A percentile compares a stretch with the other conserved stretches of the same genome.
Evolutionary conservation across 768 basidiomycete species (phyloP).

Genomic region (Kwoniella sp.): DNA sequence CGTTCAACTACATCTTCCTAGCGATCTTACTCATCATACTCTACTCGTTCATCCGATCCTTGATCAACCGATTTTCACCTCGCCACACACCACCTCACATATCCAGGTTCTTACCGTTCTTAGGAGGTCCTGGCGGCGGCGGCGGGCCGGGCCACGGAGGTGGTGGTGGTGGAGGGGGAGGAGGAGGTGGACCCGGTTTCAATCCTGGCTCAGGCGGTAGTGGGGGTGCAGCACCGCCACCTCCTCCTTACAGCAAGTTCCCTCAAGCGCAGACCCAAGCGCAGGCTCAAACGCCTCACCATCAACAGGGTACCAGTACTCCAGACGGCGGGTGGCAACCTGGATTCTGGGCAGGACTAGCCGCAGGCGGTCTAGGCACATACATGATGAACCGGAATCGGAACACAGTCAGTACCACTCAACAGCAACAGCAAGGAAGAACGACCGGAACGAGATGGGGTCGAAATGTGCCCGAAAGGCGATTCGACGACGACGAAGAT

Average conservation of each 20-base stretch:
- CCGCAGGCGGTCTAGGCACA: conserved; percentile 70
- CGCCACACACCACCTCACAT: conserved; percentile 54
- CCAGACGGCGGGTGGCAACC: conserved; percentile 61
- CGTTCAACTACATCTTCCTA: conserved; percentile 12
- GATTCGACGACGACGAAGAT: conserved; percentile 22
- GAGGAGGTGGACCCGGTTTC: conserved; percentile 55
- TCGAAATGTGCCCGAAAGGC: conserved; percentile 10
- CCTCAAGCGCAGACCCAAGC: conserved; percentile 43
- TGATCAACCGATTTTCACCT: conserved; percentile 57
- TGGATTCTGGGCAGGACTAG: conserved; percentile 85
- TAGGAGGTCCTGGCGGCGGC: conserved; percentile 25
- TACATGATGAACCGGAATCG: conserved; percentile 36
- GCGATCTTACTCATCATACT: conserved; percentile 8
- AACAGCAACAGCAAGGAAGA: conserved; percentile 17
- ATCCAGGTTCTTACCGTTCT: conserved; percentile 38
- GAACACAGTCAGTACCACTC: conserved; percentile 6
- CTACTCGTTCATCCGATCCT: conserved; percentile 67
- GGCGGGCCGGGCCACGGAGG: conserved; percentile 58
- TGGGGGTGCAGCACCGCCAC: too few species aligned
- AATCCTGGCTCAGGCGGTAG: conserved; percentile 49
- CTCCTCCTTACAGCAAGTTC: conserved; percentile 54
- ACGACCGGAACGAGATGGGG: not conserved
- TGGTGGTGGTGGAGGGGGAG: conserved; percentile 37
- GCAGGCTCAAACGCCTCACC: conserved; percentile 59
- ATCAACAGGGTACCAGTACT: conserved; percentile 61